A percentile compares a stretch with the other conserved stretches of the same genome.
Conservation (phyloP, 179 eudicot genomes). For the Pouteria campechiana region DNA sequence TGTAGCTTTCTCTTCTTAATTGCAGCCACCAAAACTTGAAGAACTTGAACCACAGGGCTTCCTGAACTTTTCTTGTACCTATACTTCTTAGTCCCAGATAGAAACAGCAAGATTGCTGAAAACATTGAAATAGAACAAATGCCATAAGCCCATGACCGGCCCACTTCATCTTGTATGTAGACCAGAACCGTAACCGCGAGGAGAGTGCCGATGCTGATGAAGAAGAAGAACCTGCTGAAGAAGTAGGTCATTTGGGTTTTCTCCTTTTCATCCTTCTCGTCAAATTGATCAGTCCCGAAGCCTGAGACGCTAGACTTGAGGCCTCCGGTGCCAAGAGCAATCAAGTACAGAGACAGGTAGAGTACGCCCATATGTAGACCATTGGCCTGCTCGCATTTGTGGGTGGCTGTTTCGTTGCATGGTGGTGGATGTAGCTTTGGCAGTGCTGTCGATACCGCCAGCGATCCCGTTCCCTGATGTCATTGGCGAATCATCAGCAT, state of each 20-base stretch:
- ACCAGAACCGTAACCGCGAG: slow-evolving; percentile 66
- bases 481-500: no score
- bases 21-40: slow-evolving; percentile 59
- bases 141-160: slow-evolving; percentile 71
- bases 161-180: slow-evolving; percentile 68
- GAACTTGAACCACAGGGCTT: slow-evolving; percentile 63
- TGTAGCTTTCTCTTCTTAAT: slow-evolving; percentile 33
- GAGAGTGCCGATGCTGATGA: slow-evolving; percentile 60
- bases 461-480: slow-evolving; percentile 51
- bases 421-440: slow-evolving; percentile 51
- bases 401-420: slow-evolving; percentile 17
- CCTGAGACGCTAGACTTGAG: slow-evolving; percentile 86
- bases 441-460: slow-evolving; percentile 47
- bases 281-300: slow-evolving; percentile 80
- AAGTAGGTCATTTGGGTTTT: slow-evolving; percentile 67
- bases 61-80: slow-evolving; percentile 63
- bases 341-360: slow-evolving; percentile 57
- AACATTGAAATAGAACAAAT: slow-evolving; percentile 63
- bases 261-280: slow-evolving; percentile 69
- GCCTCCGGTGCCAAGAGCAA: slow-evolving; percentile 81
- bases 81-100: slow-evolving; percentile 43
- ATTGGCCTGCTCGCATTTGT: slow-evolving; percentile 34
- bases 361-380: slow-evolving; percentile 46
- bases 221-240: slow-evolving; percentile 74
- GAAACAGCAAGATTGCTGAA: slow-evolving; percentile 36